Base-by-base conservation (phyloP, 75 land plant species). In the Gnetum montanum region DNA sequence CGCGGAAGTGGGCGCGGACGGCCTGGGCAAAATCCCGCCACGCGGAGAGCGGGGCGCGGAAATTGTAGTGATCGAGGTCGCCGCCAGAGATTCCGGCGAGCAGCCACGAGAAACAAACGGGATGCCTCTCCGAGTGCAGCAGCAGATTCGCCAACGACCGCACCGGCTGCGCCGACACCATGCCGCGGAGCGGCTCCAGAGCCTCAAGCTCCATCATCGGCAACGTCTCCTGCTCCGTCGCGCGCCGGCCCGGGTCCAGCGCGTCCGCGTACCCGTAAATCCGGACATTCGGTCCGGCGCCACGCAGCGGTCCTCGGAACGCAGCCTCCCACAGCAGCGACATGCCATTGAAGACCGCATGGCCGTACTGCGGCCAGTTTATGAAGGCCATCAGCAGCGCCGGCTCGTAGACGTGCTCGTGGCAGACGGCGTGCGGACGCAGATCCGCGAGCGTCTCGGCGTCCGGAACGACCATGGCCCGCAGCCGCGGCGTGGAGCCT, bases 321-420 rank as follows among this genome's bases (percentile, higher is more conserved):
- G 28, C 24, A 2, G 29, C 29, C 19, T 52, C 54, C 54, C 54
- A 52, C 19, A 52, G 8, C 28, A 52, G 19, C 36, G 54, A 52
- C 15, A 20, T 20, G 1, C 54, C 54, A 10, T 52, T 52, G 54
- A 52, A 52, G 31, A 52, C n/a, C 19, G 18, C 13, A 18, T 52
- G 54, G 31, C 54, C 54, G 54, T 52, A 33, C 54, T 52, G 54
- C 13, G 54, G 54, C 54, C 54, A 52, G 54, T 52, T 52, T 27
- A 52, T 52, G 54, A 52, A 52, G 31, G 54, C 24, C 3, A 52
- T 8, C 34, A 52, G 54, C 36, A 52, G 2, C 30, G 54, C 24
- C 19, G 54, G 54, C 18, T 52, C 54, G 25, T 15, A 26, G n/a
- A 52, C 54, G 19, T 16, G 13, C 30, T 52, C 54, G 16, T 52